Evolutionary conservation across 768 basidiomycete genomes (phyloP), one percentile per base, ranked within the genome.

Genomic region (Macrolepiota fuliginosa): DNA sequence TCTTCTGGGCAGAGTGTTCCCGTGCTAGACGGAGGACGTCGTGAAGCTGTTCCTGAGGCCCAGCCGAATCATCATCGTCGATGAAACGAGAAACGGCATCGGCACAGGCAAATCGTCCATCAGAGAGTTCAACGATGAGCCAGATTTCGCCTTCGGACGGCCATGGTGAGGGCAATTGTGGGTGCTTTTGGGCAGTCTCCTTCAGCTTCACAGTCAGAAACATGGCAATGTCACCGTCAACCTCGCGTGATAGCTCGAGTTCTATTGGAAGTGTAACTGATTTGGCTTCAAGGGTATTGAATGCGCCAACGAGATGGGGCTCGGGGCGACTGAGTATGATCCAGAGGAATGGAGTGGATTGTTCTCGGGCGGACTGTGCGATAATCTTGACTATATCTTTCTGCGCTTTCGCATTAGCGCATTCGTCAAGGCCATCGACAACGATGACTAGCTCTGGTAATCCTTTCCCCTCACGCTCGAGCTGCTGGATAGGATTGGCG

Each of bases 81-180:
- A 64, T 29, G 27, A 56, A 64, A n/a, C 42, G 60, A 5, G 61
- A 52, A 13, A 61, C 55, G 1, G 60, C 57, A 17, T 37, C 25
- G 9, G 56, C 54, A 25, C 27, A 61, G 7, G 52, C 42, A 39
- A 51, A 64, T 4, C 29, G 45, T 7, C 58, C 54, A 4, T 59
- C 60, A 12, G 59, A 56, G n/a, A 54, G 56, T n/a, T 52, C 37
- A 7, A 61, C 49, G 25, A 61, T 49, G 1, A 24, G 46, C 4
- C 45, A 2, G 1, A 61, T 10, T 12, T 53, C 52, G 4, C 19
- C 32, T 25, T 58, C 42, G 4, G 55, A 36, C 1, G 61, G 61
- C 64, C 64, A 64, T 22, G 64, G 35, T n/a, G n/a, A 55, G 39
- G 2, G 36, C 24, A 13, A 49, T 2, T 12, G 15, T 39, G 19